Base-by-base conservation (phyloP, 1,284 basidiomycete species). In the Austroboletus rostrupii region DNA sequence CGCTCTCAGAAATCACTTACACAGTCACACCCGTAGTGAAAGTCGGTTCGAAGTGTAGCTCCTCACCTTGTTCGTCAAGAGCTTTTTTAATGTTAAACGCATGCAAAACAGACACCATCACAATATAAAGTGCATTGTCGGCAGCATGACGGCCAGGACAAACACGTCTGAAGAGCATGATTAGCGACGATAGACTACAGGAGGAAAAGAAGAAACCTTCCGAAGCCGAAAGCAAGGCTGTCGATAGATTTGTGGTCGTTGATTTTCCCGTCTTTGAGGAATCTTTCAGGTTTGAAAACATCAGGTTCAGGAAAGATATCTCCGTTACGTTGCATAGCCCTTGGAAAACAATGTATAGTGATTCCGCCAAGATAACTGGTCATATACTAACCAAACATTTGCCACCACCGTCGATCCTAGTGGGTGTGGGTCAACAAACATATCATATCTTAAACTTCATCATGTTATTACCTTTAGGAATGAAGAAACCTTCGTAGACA, bases 281-380 rank as follows among this genome's bases (percentile, higher is more conserved):
- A 78, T 19, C 77, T 61, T 38, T 71, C 68, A 1, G 77, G 78
- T 40, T 66, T 60, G 57, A 80, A 79, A 3, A 41, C 53, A 36
- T 66, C 57, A 1, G 73, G 70, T 16, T 76, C 62, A 2, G 70
- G 68, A 57, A 73, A 79, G 2, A 66, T 38, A 1, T 54, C 50
- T 13, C 66, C 52, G 54, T 79, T 70, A 37, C 72, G 71, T 50
- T 71, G 53, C 40, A 80, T 72, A 8, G 69, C 70, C 77, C 75
- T 75, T 51, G 7, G 8, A 12, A 45, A 37, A 19, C 1, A 21
- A 35, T 48, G 21, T 11, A 40, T 55, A 43, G 48, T 17, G 20
- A 16, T 35, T 17, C 17, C 20, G 10, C 6, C n/a, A 45, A 19
- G 20, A 26, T 1, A 29, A n/a, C 7, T 32, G 2, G 14, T 20